Evolutionary conservation across 805 yeast genomes (phyloP).

Genomic region (Nakazawaea anatomiae): DNA sequence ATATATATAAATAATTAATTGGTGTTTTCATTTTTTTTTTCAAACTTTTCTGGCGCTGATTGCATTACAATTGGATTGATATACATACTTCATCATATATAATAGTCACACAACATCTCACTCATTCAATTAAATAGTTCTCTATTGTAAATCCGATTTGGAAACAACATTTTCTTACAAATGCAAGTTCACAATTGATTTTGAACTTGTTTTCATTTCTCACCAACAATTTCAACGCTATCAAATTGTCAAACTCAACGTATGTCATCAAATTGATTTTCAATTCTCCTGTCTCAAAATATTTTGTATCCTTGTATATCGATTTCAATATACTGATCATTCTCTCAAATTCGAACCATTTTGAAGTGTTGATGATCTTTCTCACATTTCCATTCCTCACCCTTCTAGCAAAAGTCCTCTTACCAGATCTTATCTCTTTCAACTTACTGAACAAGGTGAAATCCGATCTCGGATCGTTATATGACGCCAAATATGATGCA

Average conservation of each 20-base stretch:
- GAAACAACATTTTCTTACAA: constrained; percentile 51
- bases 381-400: constrained; percentile 47
- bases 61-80: no score
- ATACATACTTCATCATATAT: no score
- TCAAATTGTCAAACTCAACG: constrained; percentile 54
- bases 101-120: no score
- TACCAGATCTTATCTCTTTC: constrained; percentile 37
- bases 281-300: constrained; percentile 17
- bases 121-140: constrained; percentile 45
- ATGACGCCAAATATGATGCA: constrained; percentile 82
- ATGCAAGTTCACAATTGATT: constrained; percentile 66
- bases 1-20: background rate
- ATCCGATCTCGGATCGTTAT: constrained; percentile 64
- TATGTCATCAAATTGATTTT: constrained; percentile 35
- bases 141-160: constrained; percentile 64
- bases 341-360: constrained; percentile 72
- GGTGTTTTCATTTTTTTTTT: background rate
- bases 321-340: constrained; percentile 75
- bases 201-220: constrained; percentile 74
- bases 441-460: constrained; percentile 62
- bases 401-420: constrained; percentile 31
- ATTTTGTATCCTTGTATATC: constrained; percentile 43
- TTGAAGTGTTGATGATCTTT: constrained; percentile 50
- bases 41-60: no score
- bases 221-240: constrained; percentile 45